Conservation (phyloP, 2,329 filamentous ascomycete species). For the Annulohypoxylon truncatum region DNA sequence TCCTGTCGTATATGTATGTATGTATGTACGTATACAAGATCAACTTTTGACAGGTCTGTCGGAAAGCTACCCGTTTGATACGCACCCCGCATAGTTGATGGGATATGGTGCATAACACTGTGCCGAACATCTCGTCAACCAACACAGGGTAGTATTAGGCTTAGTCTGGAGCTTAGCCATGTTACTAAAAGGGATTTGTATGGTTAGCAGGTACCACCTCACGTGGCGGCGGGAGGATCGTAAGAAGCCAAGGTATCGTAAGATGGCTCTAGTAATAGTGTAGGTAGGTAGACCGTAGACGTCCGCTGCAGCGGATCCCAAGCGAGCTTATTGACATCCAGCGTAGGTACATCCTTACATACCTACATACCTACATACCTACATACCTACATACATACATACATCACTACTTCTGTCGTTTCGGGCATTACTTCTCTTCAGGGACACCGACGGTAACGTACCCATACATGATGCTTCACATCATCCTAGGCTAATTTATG, state of each 20-base stretch:
- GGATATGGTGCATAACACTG: conserved; percentile 30
- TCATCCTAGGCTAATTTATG: conserved; percentile 31
- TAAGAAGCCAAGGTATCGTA: conserved; percentile 31
- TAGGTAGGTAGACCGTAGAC: conserved; percentile 2
- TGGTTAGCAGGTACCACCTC: conserved; percentile 31
- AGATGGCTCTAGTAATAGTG: conserved; percentile 23
- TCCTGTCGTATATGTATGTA: conserved; percentile 17
- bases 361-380: too few species aligned
- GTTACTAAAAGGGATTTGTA: conserved; percentile 22
- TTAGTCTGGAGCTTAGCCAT: conserved; percentile 27
- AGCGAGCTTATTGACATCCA: conserved; percentile 5
- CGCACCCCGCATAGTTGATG: conserved; percentile 40
- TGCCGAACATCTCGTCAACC: conserved; percentile 13
- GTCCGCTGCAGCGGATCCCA: conserved; percentile 28
- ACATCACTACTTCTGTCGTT: conserved; percentile 7
- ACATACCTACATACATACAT: too few species aligned
- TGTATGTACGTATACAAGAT: conserved; percentile 17
- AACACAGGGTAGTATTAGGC: conserved; percentile 31
- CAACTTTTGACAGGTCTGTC: conserved; percentile 32
- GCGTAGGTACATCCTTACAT: background rate
- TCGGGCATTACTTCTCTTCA: conserved; percentile 37
- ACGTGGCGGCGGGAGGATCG: conserved; percentile 45
- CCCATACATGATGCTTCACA: conserved; percentile 25
- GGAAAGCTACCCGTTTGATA: conserved; percentile 38
- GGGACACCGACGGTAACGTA: conserved; percentile 42